A percentile compares a stretch with the other conserved stretches of the same genome.
phyloP scores from a whole-genome alignment of 768 basidiomycete genomes.

The Lyophyllum semitale region DNA sequence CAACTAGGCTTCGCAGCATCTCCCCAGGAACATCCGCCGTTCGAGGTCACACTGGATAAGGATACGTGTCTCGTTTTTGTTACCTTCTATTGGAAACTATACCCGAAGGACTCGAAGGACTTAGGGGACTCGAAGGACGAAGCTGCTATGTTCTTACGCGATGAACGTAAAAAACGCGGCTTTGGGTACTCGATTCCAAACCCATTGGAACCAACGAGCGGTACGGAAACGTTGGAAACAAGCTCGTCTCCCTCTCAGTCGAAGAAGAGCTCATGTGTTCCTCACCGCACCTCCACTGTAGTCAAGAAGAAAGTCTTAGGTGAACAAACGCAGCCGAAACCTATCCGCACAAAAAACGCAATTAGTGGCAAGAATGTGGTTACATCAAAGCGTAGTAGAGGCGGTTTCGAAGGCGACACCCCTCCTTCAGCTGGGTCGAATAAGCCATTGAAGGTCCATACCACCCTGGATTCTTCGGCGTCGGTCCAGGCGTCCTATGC shows the following conservation, averaged over 20 bases:
- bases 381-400: background rate
- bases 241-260: background rate
- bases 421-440: background rate
- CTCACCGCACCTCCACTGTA: background rate
- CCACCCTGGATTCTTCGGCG: too few relatives aligned
- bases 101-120: background rate
- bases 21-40: background rate
- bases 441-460: background rate
- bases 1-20: slow-evolving; percentile 10
- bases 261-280: background rate
- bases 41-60: slow-evolving; percentile 2
- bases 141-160: slow-evolving; percentile 17
- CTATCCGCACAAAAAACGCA: background rate
- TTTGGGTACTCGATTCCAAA: slow-evolving; percentile 4
- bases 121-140: background rate
- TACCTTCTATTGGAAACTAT: slow-evolving; percentile 23
- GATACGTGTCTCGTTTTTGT: slow-evolving; percentile 18
- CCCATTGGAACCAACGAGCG: background rate
- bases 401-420: background rate
- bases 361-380: background rate
- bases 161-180: slow-evolving; percentile 12
- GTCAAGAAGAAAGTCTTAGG: background rate
- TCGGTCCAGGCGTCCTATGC: background rate
- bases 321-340: background rate
- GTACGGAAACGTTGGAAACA: background rate